Evolutionary conservation across 371 early-diverging fungal genomes (phyloP).

Genomic region (Zopfochytrium polystomum): DNA sequence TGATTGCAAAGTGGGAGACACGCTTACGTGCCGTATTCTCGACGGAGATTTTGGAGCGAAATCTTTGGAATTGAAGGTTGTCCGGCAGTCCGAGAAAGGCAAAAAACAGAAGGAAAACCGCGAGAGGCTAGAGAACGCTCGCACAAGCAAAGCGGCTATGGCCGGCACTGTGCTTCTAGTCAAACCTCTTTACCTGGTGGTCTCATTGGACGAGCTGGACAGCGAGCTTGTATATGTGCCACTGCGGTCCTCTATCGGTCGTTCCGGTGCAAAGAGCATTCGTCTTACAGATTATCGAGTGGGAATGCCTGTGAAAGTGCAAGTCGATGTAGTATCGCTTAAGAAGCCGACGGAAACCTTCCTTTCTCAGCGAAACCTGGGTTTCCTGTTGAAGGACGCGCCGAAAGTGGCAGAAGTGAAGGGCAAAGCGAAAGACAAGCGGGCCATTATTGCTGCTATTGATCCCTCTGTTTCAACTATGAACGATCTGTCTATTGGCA

Average conservation of each 20-base stretch:
- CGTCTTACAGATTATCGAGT: conserved; percentile 56
- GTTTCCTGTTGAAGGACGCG: neutral
- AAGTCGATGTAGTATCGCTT: conserved; percentile 2
- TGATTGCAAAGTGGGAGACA: too few relatives aligned
- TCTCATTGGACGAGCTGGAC: conserved; percentile 56
- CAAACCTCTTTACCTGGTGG: conserved; percentile 71
- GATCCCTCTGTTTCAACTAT: conserved; percentile 47
- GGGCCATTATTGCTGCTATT: conserved; percentile 42
- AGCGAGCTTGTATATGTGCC: conserved; percentile 56
- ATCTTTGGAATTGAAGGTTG: conserved; percentile 53
- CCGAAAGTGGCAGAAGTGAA: neutral
- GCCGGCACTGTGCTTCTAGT: conserved; percentile 27
- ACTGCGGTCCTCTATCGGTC: conserved; percentile 15
- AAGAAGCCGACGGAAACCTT: neutral
- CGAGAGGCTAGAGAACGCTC: conserved; percentile 9
- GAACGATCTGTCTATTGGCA: conserved; percentile 60
- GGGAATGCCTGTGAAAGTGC: conserved; percentile 55
- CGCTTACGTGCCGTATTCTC: too few relatives aligned
- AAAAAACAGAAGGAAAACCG: neutral
- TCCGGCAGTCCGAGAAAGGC: neutral
- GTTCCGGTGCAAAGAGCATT: conserved; percentile 38
- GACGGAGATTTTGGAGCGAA: conserved; percentile 63
- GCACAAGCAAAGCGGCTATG: neutral
- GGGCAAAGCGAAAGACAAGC: conserved; percentile 11
- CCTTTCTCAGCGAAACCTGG: conserved; percentile 12